Evolutionary conservation across 2,329 filamentous ascomycete genomes (phyloP), one percentile per base, ranked within the genome.

Genomic region (Seiridium cupressi): DNA sequence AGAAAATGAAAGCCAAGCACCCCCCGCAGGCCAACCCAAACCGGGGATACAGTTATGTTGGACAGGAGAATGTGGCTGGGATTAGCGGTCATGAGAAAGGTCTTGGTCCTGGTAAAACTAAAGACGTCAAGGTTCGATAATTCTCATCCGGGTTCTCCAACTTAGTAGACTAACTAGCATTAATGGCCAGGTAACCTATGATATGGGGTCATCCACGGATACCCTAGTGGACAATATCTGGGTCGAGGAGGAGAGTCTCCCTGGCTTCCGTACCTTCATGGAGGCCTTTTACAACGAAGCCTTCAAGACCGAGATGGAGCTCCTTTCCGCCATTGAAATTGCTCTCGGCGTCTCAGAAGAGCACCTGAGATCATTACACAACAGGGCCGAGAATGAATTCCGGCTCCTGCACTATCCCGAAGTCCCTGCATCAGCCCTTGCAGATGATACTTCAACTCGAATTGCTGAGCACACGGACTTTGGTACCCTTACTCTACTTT

Each of bases 401-500:
- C 54, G 54, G 4, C 54, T 56, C 6, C 8, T 46, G 26, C 54
- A 44, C 36, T 46, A 56, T 26, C 36, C 54, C 11, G 42, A 36
- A 9, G 3, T 40, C 11, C 66, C 62, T 61, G 65, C 46, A 26
- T 63, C 6, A 60, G 63, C 4, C 62, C 63, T 54, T 32, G 34
- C 36, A n/a, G 36, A 54, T 18, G 51, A 35, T 6, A 54, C 51
- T 6, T 54, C 51, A 34, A 54, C 51, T 4, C 51, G 51, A 32
- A 54, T 54, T 35, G 51, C 51, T 35, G 51, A 54, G 2, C 68
- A 71, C 48, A 68, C 56, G 13, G 68, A 71, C 60, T 69, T 65
- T 32, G 66, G 69, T 38, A 66, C 64, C 31, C 56, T 70, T 32
- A 66, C 67, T 2, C 60, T 70, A n/a, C 60, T 69, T 18, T 67